Evolutionary conservation across 2,329 filamentous ascomycete species (phyloP), one percentile per base, ranked within the genome.

Genomic region (Phialophora tarda): DNA sequence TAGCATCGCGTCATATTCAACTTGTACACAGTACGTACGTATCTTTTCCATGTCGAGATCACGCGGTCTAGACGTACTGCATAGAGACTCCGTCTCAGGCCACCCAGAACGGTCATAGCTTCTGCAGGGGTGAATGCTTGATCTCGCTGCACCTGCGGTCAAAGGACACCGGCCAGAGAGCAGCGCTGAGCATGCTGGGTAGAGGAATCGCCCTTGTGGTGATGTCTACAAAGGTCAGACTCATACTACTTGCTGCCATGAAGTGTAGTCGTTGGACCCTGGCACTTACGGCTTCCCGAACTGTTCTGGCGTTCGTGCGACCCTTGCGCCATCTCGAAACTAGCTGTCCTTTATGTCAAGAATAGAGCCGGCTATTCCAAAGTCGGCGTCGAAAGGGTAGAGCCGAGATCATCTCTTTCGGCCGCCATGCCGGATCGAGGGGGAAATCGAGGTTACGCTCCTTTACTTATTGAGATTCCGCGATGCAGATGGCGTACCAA

Each of bases 321-420:
- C 11, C 48, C n/a, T 51, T 51, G 24, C 48, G 48, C 48, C 48
- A 51, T 26, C 21, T 28, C 38, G 14, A n/a, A 24, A 26, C 48
- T 51, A 51, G 48, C 21, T 23, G 30, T 44, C 38, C 10, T 30
- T n/a, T 17, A 60, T 47, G 60, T 56, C 32, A 63, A 41, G 62
- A 59, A 63, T 51, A 54, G 54, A 63, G 24, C 17, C 23, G 21
- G 30, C 17, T 44, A 30, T 23, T 12, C 48, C 48, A 21, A 48
- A 51, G 48, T 4, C 21, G 3, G 48, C 21, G 14, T 26, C 24
- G 21, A 24, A 12, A 28, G 23, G 23, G 24, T 12, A 51, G 48
- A 51, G 48, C 24, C 24, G 48, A 28, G 48, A 28, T 51, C 48
- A 51, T 44, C 48, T 7, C 4, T 26, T 26, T 51, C 12, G 24